Evolutionary conservation across 2,329 filamentous ascomycete species (phyloP), one percentile per base, ranked within the genome.

Genomic region (Parafenestella ontariensis): DNA sequence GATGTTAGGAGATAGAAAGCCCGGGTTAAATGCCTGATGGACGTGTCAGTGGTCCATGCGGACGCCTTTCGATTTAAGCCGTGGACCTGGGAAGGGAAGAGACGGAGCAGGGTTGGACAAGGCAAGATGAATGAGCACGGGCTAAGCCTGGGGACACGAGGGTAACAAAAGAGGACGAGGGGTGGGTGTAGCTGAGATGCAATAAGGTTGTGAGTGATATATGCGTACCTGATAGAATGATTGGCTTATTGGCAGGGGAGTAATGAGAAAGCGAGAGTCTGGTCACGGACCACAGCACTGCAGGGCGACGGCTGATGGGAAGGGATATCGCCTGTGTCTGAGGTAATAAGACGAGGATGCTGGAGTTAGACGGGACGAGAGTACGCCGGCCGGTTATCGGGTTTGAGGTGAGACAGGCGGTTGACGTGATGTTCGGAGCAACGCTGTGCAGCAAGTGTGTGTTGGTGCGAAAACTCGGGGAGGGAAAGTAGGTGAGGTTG

Each of bases 211-310:
- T 58, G 59, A 54, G 62, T 61, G 66, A 65, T 70, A 71, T 71
- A 69, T 62, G 66, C 70, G 61, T 64, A 74, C 71, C 66, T 70
- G 48, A 55, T 65, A 64, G 62, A 53, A 58, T 44, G 62, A 61
- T 60, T 62, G 62, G 60, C 52, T 62, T 61, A 61, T 56, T 59
- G 51, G 55, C 62, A 59, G 59, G 53, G 57, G 48, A 60, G 59
- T 49, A 61, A 61, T 55, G 65, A 67, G 58, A 58, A 68, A 67
- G n/a, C 60, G 66, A 59, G 59, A 61, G 52, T 31, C 50, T 55
- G 58, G 54, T 62, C 68, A 65, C 67, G 54, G 65, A 62, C 60
- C 58, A 59, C 61, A 62, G 49, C 48, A 54, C 49, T 58, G 49
- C 49, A 58, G 55, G 56, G 58, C 36, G 46, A 56, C 51, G 64